Evolutionary conservation across 164 flowering plant species (phyloP).

Genomic region (Magnolia kwangsiensis): DNA sequence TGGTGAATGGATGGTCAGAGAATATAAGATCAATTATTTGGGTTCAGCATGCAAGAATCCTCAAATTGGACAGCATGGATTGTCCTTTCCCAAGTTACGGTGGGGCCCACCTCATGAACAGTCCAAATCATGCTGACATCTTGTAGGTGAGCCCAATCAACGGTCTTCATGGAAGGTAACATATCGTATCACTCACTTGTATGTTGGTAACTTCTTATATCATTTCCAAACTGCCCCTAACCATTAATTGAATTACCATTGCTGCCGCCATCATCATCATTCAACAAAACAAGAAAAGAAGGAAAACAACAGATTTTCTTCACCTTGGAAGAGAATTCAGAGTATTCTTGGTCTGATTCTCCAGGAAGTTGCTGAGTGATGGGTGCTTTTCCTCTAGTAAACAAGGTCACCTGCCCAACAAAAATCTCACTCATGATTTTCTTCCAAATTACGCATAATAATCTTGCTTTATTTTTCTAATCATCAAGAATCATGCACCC

Average conservation of each 20-base stretch:
- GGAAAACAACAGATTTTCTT: background rate
- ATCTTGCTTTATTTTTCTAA: too few species aligned
- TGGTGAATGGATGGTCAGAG: too few species aligned
- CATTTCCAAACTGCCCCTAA: background rate
- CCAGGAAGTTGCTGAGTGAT: constrained; percentile 87
- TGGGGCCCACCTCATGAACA: too few species aligned
- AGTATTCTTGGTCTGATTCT: constrained; percentile 66
- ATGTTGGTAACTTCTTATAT: background rate
- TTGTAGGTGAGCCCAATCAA: too few species aligned
- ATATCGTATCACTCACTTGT: too few species aligned
- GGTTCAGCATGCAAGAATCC: too few species aligned
- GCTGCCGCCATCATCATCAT: background rate
- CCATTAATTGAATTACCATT: too few species aligned
- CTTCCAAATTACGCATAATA: background rate
- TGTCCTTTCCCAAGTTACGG: too few species aligned
- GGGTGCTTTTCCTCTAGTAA: constrained; percentile 95
- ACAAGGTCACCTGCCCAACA: constrained; percentile 63
- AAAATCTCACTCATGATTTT: background rate
- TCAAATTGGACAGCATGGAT: too few species aligned
- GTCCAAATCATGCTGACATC: too few species aligned
- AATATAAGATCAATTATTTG: too few species aligned
- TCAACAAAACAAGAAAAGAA: background rate
- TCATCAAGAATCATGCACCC: background rate
- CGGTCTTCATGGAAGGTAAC: too few species aligned
- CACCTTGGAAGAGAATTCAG: constrained; percentile 79